Percentiles rank a stretch among this genome's conserved stretches.
These are phyloP conservation scores for Abelmoschus esculentus DNA, from an alignment of 345 rosid genomes.

Conservation along the genomic window DNA sequence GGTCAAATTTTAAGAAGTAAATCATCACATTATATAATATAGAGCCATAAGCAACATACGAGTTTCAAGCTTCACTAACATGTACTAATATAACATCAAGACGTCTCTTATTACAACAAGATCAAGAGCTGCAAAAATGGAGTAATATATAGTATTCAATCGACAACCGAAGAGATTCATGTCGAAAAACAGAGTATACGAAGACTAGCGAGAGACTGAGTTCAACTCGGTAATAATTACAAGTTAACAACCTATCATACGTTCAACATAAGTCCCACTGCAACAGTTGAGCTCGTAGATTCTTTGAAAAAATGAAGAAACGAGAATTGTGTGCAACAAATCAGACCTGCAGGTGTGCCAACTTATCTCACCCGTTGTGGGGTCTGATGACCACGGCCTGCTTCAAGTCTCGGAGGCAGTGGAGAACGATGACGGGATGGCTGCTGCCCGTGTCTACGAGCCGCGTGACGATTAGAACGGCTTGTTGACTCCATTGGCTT, in stretches of 20 bases:
- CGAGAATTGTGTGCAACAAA: background rate
- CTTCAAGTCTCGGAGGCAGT: slow-evolving; percentile 32
- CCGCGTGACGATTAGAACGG: slow-evolving; percentile 24
- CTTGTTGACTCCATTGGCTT: slow-evolving; percentile 40
- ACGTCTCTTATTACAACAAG: no score
- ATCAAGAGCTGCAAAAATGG: no score
- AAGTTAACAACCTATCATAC: background rate
- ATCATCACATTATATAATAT: no score
- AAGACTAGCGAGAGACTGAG: background rate
- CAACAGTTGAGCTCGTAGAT: background rate
- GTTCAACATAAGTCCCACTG: background rate
- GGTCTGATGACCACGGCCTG: slow-evolving; percentile 20
- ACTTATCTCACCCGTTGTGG: slow-evolving; percentile 21
- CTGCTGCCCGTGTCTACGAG: slow-evolving; percentile 28
- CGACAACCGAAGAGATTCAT: background rate
- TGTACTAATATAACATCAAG: no score
- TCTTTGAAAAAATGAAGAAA: no score
- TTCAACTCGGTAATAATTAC: slow-evolving; percentile 1
- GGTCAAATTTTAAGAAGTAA: no score
- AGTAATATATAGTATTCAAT: background rate
- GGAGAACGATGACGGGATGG: slow-evolving; percentile 45
- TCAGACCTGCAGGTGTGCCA: background rate
- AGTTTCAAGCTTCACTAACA: no score
- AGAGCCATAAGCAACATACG: no score
- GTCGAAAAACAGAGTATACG: background rate